These are phyloP conservation scores for Colletotrichum aenigma DNA, from an alignment of 2,329 filamentous ascomycete genomes.

Conservation along the genomic window DNA sequence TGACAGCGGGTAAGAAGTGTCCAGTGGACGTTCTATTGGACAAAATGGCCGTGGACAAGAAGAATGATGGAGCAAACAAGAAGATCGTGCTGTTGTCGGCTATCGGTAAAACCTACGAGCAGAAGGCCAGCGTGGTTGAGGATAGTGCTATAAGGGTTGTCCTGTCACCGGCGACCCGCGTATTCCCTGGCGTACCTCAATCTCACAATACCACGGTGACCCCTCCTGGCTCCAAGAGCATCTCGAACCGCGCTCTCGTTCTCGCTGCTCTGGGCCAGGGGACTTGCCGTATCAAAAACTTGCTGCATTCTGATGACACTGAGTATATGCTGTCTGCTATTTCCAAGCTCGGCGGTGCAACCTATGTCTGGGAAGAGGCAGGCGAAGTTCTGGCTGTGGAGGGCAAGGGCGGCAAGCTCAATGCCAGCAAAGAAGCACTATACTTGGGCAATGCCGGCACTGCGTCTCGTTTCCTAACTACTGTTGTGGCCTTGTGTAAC, in stretches of 20 bases:
- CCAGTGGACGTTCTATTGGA: constrained; percentile 83
- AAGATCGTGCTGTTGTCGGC: constrained; percentile 92
- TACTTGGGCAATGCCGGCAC: constrained; percentile 98
- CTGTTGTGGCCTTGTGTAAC: constrained; percentile 83
- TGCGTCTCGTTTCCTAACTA: constrained; percentile 92
- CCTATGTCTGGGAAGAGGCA: constrained; percentile 91
- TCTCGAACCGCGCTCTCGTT: constrained; percentile 95
- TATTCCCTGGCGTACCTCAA: constrained; percentile 73
- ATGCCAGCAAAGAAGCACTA: constrained; percentile 76
- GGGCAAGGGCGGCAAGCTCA: constrained; percentile 86
- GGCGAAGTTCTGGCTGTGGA: constrained; percentile 90
- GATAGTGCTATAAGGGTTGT: constrained; percentile 84
- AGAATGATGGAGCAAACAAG: constrained; percentile 94
- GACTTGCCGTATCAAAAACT: constrained; percentile 85
- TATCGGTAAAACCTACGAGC: constrained; percentile 88
- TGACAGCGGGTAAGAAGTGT: constrained; percentile 87
- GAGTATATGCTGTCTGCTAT: constrained; percentile 98
- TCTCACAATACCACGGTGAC: constrained; percentile 75
- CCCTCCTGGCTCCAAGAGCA: constrained; percentile 95
- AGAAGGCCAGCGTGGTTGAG: constrained; percentile 85
- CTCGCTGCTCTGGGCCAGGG: constrained; percentile 89
- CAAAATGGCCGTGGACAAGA: constrained; percentile 99
- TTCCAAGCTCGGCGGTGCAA: constrained; percentile 80
- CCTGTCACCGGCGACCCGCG: constrained; percentile 77
- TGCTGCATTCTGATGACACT: constrained; percentile 95